Evolutionary conservation across 2,329 filamentous ascomycete species (phyloP), one percentile per base, ranked within the genome.

Genomic region (Drechslera avenae): DNA sequence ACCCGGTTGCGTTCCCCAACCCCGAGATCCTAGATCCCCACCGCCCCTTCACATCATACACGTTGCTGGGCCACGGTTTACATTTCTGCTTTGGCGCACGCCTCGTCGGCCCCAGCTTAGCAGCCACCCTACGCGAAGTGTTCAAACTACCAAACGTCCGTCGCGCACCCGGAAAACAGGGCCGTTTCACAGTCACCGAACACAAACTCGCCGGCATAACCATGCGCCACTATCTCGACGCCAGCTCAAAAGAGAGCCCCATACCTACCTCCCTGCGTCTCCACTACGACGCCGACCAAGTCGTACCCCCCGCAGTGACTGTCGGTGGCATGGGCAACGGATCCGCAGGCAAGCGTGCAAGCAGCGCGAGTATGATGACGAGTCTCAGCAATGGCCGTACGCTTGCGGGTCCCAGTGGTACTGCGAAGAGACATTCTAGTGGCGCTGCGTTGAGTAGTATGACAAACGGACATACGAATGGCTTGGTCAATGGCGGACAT

Each of bases 151-250:
- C 63, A 46, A 72, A 72, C 40, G 49, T 72, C 12, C 57, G 69
- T 7, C 52, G 68, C 4, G 68, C 67, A 13, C 65, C 67, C 10
- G 68, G 69, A 5, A 65, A 61, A 31, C 64, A 67, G 50, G 69
- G 69, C 2, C 52, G 50, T 1, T 80, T 82, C 44, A 71, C 65
- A 2, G 69, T 72, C 9, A 73, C 78, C 0, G 74, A 80, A 52
- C 72, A 78, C 44, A 69, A 79, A 14, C 63, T 81, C 59, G 78
- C 75, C 6, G 79, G 79, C 2, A 72, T 81, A 2, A 75, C 74
- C 42, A 76, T 80, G 71, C 74, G 74, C 61, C 67, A 75, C 44
- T 82, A 81, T 56, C 63, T 82, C 35, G 79, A 82, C 70, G 69
- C 68, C 6, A 78, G 73, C 59, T 70, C 78, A 8, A 76, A 71